Evolutionary conservation across 805 yeast genomes (phyloP).

Genomic region (Candida pseudofarinosa): DNA sequence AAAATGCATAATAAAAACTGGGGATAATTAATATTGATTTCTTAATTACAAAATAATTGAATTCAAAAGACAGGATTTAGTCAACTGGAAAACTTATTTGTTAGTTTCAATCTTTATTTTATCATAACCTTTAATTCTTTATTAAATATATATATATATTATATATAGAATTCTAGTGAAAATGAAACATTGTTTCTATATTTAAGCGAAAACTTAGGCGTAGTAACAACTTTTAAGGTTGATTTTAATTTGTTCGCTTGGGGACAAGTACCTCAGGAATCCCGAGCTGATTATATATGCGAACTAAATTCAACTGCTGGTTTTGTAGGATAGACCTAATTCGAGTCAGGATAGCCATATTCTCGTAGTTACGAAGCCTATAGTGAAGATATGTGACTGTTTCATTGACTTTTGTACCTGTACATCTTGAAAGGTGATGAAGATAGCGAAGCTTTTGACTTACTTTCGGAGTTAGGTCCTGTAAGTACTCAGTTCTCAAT

Average conservation of each 20-base stretch:
- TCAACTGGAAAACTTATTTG: background rate
- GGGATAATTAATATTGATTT: background rate
- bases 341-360: conserved; percentile 2
- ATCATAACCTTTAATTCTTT: background rate
- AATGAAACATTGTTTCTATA: background rate
- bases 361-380: conserved; percentile 8
- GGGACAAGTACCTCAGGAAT: conserved; percentile 3
- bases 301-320: conserved; percentile 3
- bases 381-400: conserved; percentile 18
- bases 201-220: background rate
- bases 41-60: background rate
- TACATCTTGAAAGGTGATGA: conserved; percentile 7
- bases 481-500: background rate
- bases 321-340: conserved; percentile 2
- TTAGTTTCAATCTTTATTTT: too few species aligned
- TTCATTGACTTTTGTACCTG: conserved; percentile 13
- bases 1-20: background rate
- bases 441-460: conserved; percentile 5
- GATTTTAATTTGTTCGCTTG: conserved; percentile 1
- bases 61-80: background rate
- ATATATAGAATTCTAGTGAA: background rate
- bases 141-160: too few species aligned
- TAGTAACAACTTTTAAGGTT: background rate
- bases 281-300: conserved; percentile 1
- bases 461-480: background rate